Percentiles rank a stretch among this genome's conserved stretches.
These are phyloP conservation scores for Schoenoplectus triqueter DNA, from an alignment of 202 grass and related monocot species.

Conservation along the genomic window DNA sequence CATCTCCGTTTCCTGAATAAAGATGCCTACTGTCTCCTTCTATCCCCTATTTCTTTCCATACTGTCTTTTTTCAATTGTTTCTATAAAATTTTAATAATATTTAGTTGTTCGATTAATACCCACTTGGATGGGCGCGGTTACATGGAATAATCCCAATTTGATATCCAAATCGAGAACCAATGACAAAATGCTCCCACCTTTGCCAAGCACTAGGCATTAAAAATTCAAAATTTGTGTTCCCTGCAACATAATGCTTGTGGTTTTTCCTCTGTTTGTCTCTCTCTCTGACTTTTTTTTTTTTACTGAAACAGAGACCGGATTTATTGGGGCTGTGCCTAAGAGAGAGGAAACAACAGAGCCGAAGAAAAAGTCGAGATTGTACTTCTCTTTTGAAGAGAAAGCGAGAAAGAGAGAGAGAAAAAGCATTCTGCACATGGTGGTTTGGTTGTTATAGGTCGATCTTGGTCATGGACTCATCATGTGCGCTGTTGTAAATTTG, in stretches of 20 bases:
- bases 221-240: conserved; percentile 31
- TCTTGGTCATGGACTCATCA: conserved; percentile 35
- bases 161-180: conserved; percentile 26
- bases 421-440: conserved; percentile 35
- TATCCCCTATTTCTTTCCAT: conserved; percentile 41
- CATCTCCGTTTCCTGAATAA: conserved; percentile 62
- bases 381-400: conserved; percentile 33
- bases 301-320: conserved; percentile 32
- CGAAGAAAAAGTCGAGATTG: conserved; percentile 33
- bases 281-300: conserved; percentile 4
- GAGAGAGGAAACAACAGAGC: conserved; percentile 36
- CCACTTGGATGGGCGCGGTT: conserved; percentile 34
- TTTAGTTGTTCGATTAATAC: conserved; percentile 38
- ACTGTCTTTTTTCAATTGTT: conserved; percentile 45
- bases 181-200: conserved; percentile 15
- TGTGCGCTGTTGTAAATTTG: conserved; percentile 28
- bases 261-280: conserved; percentile 26
- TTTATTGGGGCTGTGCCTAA: conserved; percentile 28
- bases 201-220: conserved; percentile 36
- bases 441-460: conserved; percentile 36
- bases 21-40: conserved; percentile 82
- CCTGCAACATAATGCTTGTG: conserved; percentile 40
- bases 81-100: conserved; percentile 23
- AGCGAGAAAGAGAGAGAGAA: background rate
- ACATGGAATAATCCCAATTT: conserved; percentile 6